Percentiles rank a stretch among this genome's conserved stretches.
These are phyloP conservation scores for Alternaria sp. DNA, from an alignment of 2,329 filamentous ascomycete species.

Conservation along the genomic window DNA sequence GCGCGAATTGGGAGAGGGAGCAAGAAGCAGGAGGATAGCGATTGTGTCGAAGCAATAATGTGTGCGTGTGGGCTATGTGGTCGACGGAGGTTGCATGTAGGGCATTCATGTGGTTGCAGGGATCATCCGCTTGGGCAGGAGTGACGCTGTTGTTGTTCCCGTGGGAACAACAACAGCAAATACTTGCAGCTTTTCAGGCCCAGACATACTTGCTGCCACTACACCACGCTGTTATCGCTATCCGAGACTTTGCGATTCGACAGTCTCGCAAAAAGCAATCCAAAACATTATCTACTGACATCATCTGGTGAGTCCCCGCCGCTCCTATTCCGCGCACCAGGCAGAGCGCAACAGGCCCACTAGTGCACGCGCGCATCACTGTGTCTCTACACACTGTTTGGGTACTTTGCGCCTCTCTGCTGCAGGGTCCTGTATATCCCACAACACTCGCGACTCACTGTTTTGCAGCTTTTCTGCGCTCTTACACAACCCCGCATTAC, in stretches of 20 bases:
- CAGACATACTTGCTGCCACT: constrained; percentile 2
- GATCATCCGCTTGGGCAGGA: constrained; percentile 13
- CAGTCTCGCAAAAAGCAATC: not conserved
- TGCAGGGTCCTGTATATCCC: not conserved
- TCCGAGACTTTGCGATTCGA: not conserved
- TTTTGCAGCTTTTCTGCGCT: not conserved
- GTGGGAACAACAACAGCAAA: constrained; percentile 17
- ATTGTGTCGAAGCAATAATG: constrained; percentile 11
- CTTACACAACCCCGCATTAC: constrained; percentile 17
- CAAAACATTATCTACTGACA: constrained; percentile 5
- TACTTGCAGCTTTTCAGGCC: constrained; percentile 8
- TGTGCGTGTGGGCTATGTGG: constrained; percentile 2
- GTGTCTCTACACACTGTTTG: not conserved
- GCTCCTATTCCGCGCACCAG: constrained; percentile 1
- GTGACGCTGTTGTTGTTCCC: constrained; percentile 15
- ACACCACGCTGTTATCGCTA: constrained; percentile 10
- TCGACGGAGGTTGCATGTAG: constrained; percentile 3
- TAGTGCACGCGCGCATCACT: constrained; percentile 11
- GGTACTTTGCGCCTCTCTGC: not conserved
- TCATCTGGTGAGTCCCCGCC: constrained; percentile 18
- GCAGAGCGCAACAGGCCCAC: constrained; percentile 6
- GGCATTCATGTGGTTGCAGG: constrained; percentile 13
- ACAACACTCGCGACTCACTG: constrained; percentile 13
- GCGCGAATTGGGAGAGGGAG: constrained; percentile 4
- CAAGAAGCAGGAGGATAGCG: constrained; percentile 12